Conservation (phyloP, 2,329 filamentous ascomycete species). For the Chalaropsis thielavioides region DNA sequence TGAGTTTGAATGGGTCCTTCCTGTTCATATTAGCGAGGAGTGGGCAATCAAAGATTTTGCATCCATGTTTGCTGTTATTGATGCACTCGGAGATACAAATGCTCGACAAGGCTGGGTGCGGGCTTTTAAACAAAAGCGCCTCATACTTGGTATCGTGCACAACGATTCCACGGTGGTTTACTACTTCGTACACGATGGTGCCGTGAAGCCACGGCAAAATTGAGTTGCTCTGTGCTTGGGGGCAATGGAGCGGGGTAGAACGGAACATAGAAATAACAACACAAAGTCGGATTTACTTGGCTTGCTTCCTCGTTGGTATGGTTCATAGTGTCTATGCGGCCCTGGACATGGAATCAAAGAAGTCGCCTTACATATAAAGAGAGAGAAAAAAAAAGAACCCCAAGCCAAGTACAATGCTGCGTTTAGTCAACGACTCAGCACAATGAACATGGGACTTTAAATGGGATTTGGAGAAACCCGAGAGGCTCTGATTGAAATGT, state of each 20-base stretch:
- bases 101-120: conserved; percentile 28
- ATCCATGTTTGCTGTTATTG: conserved; percentile 52
- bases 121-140: conserved; percentile 44
- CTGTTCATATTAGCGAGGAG: conserved; percentile 57
- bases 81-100: conserved; percentile 22
- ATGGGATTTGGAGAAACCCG: neutral
- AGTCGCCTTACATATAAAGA: neutral
- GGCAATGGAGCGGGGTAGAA: neutral
- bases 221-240: conserved; percentile 26
- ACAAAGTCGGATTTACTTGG: no score
- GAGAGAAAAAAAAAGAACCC: neutral
- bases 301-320: no score
- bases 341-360: neutral
- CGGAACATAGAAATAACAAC: neutral
- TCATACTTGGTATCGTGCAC: conserved; percentile 61
- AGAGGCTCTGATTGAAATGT: conserved; percentile 5
- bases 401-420: neutral
- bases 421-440: neutral
- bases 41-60: conserved; percentile 55
- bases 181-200: conserved; percentile 73
- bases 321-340: neutral
- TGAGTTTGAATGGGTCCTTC: conserved; percentile 63
- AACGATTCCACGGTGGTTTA: conserved; percentile 74
- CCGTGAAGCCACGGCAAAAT: conserved; percentile 75
- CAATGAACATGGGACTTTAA: neutral